Percentiles rank a stretch among this genome's conserved stretches.
These are phyloP conservation scores for Grifola frondosa DNA, from an alignment of 1,284 basidiomycete genomes.

Conservation along the genomic window DNA sequence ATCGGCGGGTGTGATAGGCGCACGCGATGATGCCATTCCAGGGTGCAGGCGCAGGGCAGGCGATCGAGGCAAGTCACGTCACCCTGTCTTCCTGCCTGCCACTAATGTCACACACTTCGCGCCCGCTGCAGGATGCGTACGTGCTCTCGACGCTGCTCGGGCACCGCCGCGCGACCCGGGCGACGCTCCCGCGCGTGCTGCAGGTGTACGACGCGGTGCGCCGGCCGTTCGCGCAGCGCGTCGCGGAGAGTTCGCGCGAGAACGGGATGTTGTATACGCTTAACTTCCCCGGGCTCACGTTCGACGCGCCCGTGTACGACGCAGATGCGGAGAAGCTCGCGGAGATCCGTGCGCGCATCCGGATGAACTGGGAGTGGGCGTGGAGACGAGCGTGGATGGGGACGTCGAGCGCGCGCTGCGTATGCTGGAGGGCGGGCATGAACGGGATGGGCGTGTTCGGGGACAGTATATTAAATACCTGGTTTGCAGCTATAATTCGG, in stretches of 20 bases:
- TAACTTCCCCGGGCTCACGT: slow-evolving; percentile 29
- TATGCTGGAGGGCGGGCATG: slow-evolving; percentile 22
- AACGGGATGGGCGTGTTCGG: too few relatives aligned
- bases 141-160: slow-evolving; percentile 45
- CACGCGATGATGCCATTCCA: slow-evolving; percentile 58
- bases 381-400: slow-evolving; percentile 38
- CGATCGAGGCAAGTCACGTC: slow-evolving; percentile 45
- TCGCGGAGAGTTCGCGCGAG: slow-evolving; percentile 31
- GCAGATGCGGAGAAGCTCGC: slow-evolving; percentile 23
- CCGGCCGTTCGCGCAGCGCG: slow-evolving; percentile 38
- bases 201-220: slow-evolving; percentile 43
- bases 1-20: slow-evolving; percentile 32
- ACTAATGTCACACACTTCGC: neutral
- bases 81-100: neutral
- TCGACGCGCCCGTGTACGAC: slow-evolving; percentile 11
- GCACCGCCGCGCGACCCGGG: slow-evolving; percentile 36
- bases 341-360: slow-evolving; percentile 25
- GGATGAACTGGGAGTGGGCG: slow-evolving; percentile 39
- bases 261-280: slow-evolving; percentile 36
- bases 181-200: slow-evolving; percentile 37
- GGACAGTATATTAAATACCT: too few relatives aligned
- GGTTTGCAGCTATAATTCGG: too few relatives aligned
- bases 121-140: slow-evolving; percentile 35
- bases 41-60: slow-evolving; percentile 55
- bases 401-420: slow-evolving; percentile 29